Percentiles rank a stretch among this genome's conserved stretches.
Conservation (phyloP, 2,329 filamentous ascomycete species). For the Ophiocordyceps camponoti-saundersi region DNA sequence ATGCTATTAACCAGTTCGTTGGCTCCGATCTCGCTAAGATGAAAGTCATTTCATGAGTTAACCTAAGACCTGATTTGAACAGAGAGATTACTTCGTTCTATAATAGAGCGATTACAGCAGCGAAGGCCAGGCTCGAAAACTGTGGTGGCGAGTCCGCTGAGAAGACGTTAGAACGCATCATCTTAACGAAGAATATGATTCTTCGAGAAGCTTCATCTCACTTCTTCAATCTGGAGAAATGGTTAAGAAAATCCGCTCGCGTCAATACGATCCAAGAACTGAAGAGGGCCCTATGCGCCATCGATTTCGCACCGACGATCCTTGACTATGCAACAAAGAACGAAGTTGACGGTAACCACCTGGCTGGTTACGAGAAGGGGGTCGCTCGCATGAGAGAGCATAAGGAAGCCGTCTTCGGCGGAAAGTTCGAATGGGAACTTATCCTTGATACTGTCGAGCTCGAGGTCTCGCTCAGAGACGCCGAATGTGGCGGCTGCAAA, state of each 20-base stretch:
- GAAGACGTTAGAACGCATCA: no score
- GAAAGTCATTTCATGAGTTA: neutral
- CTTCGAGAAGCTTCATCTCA: constrained; percentile 11
- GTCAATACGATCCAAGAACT: neutral
- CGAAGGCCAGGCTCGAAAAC: neutral
- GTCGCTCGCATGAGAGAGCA: constrained; percentile 2
- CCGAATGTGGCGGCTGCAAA: constrained; percentile 4
- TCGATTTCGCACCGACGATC: neutral
- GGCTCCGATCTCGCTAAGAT: neutral
- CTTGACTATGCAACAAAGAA: constrained; percentile 3
- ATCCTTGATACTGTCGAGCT: constrained; percentile 5
- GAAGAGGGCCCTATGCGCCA: neutral
- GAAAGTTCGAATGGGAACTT: constrained; percentile 4
- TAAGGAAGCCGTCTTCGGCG: constrained; percentile 5
- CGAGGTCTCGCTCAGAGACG: neutral
- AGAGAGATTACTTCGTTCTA: neutral
- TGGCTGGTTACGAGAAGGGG: constrained; percentile 4
- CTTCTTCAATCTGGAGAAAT: constrained; percentile 10
- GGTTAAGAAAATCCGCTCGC: constrained; percentile 3
- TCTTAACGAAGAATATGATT: neutral
- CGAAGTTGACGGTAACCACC: neutral
- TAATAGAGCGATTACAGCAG: neutral
- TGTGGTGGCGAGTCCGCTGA: neutral
- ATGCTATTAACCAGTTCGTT: constrained; percentile 9
- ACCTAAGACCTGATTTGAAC: neutral